Evolutionary conservation across 192 early-diverging fungal genomes (phyloP), one percentile per base, ranked within the genome.

Genomic region (Umbelopsis sp.): DNA sequence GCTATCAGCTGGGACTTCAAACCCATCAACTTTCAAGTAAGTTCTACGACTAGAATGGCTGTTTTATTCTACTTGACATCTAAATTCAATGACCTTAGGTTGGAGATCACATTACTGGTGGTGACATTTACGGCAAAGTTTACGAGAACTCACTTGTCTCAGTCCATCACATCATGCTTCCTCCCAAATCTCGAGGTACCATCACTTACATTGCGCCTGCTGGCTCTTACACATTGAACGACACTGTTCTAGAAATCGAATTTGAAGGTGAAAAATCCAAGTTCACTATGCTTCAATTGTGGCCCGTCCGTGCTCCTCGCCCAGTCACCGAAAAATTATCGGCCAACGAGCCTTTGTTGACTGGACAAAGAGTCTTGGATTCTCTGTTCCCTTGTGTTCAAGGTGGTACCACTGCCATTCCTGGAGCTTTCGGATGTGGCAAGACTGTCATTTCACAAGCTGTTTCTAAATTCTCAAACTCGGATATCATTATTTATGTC

Each of bases 401-500:
- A 80, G 98, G 98, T 74, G 98, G 98, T 66, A 99, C 98, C 27
- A 98, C 97, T 10, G 97, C 97, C 47, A 99, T 99, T 83, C 98
- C 98, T 16, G 98, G 98, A 64, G 98, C 98, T 67, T 99, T 99
- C 74, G 98, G 98, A 51, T 99, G 98, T 80, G 98, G 98, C 46
- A 99, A 99, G 86, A 99, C 98, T 52, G 98, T 99, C 64, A 99
- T 99, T 87, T 98, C 97, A 12, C 98, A 99, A 84, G 92, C 98
- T 4, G 82, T 99, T 69, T 98, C 98, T 52, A 99, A 99, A 80
- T 99, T 97, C 86, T 99, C 98, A 71, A 99, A 99, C 89, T 98
- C 97, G 48, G 97, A 99, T 80, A 88, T 99, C 64, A 98, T 99
- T 81, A 92, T 99, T 69, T 99, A 99, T 72, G 97, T 99, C 64